These are phyloP conservation scores for Nitzschia inconspicua DNA, from an alignment of 108 stramenopile genomes.

Conservation along the genomic window DNA sequence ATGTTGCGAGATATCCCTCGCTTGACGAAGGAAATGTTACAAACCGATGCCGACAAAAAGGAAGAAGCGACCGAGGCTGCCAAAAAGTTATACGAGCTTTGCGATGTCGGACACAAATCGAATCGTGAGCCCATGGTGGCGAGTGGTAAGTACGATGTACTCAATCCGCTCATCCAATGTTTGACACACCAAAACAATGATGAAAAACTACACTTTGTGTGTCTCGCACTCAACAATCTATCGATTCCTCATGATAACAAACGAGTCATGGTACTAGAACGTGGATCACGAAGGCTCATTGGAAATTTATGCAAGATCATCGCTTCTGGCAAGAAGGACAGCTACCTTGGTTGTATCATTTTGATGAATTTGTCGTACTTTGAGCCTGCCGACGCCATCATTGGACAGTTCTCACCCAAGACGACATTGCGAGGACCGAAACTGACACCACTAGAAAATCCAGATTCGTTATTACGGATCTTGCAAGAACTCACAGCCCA, in stretches of 20 bases:
- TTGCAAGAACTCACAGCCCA: conserved; percentile 28
- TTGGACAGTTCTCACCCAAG: conserved; percentile 35
- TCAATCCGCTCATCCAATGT: conserved; percentile 28
- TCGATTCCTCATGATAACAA: conserved; percentile 38
- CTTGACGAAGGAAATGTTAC: conserved; percentile 23
- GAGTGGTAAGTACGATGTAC: conserved; percentile 34
- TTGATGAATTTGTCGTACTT: conserved; percentile 34
- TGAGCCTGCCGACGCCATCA: conserved; percentile 20
- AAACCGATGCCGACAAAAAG: conserved; percentile 10
- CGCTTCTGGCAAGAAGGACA: conserved; percentile 20
- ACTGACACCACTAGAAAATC: conserved; percentile 35
- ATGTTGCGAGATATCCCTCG: conserved; percentile 26
- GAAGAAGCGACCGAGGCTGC: conserved; percentile 21
- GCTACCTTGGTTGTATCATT: conserved; percentile 30
- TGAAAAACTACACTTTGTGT: conserved; percentile 32
- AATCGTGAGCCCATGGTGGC: conserved; percentile 40
- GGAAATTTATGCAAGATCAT: conserved; percentile 28
- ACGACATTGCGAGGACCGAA: conserved; percentile 2
- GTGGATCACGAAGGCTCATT: conserved; percentile 22
- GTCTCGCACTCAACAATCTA: conserved; percentile 34
- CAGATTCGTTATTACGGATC: conserved; percentile 30
- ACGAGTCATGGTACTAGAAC: conserved; percentile 32
- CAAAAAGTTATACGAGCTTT: conserved; percentile 29
- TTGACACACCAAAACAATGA: conserved; percentile 10
- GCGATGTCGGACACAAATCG: conserved; percentile 39